Conservation (phyloP, 1,284 basidiomycete species). For the Anthracocystis setariae region DNA sequence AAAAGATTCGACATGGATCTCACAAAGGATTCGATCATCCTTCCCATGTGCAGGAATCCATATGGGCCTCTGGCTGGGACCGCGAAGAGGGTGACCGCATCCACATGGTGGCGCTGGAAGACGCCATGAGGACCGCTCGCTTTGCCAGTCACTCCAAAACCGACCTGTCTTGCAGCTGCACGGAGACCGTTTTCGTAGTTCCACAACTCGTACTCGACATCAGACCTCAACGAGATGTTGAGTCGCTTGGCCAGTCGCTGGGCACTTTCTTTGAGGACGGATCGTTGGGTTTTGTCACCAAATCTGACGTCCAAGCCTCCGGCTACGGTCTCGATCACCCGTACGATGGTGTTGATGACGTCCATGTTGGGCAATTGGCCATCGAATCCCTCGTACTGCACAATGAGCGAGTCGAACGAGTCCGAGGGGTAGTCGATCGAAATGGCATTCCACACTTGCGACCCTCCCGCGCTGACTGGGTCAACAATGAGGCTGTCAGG, state of each 20-base stretch:
- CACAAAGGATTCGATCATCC: constrained; percentile 54
- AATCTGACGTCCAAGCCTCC: constrained; percentile 64
- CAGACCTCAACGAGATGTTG: constrained; percentile 6
- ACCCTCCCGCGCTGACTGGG: constrained; percentile 69
- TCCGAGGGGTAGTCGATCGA: constrained; percentile 96
- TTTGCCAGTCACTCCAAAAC: constrained; percentile 22
- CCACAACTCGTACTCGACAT: constrained; percentile 31
- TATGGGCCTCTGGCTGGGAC: constrained; percentile 89
- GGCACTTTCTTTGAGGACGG: constrained; percentile 12
- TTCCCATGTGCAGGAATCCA: constrained; percentile 90
- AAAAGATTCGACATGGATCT: constrained; percentile 64
- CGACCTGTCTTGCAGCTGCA: constrained; percentile 19
- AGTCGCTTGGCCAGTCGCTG: constrained; percentile 9
- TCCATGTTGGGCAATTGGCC: constrained; percentile 96
- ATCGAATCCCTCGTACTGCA: constrained; percentile 94
- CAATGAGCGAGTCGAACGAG: constrained; percentile 89
- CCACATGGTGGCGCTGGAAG: constrained; percentile 82
- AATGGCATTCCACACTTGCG: constrained; percentile 81
- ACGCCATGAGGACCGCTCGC: constrained; percentile 54
- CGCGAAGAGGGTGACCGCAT: constrained; percentile 89
- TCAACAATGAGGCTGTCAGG: constrained; percentile 77
- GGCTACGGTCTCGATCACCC: constrained; percentile 78
- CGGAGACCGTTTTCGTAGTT: constrained; percentile 32
- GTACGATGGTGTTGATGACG: constrained; percentile 82
- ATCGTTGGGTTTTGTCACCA: constrained; percentile 1